Base-by-base conservation (phyloP, 1,284 basidiomycete genomes). In the Cutaneotrichosporon sp. region DNA sequence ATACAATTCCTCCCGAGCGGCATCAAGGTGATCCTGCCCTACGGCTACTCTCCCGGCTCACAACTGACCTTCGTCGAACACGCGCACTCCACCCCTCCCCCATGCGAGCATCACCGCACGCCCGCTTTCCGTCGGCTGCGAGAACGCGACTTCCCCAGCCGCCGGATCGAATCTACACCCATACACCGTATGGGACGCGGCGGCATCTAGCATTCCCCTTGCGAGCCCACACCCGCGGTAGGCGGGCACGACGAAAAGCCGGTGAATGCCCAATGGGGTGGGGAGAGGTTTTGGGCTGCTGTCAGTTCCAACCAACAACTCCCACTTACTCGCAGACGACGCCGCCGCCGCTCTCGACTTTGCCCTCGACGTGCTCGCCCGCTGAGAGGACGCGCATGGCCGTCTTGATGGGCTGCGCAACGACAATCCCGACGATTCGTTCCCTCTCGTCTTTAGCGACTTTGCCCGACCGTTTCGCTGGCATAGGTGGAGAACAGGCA, bases 121-220 rank as follows among this genome's bases (percentile, higher is more conserved):
- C 7, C 78, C 78, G 42, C 70, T 72, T 27, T 70, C 67, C 2
- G 76, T 77, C 11, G 78, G 77, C 57, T 78, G 78, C 20, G 71
- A 74, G 57, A 79, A 78, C 2, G 76, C 78, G 0, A 77, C 68
- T 42, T 72, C 59, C 3, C 64, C 64, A 20, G 53, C 57, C 0
- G 43, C 38, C 0, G 72, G 68, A 27, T 63, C 59, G 45, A 78
- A 70, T 0, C 58, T 55, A 31, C 69, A 70, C 2, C 75, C 77
- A 54, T 78, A 78, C 3, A 78, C 65, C 11, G 69, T 75, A 22
- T 70, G 56, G 4, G 34, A 32, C 4, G 70, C 70, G 0, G 75
- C 63, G 0, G 62, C 63, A 22, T 77, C 66, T 16, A 79, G 67
- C 11, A 78, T 54, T 6, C 52, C 45, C 2, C 57, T 52, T 0